phyloP scores from a whole-genome alignment of 2,329 filamentous ascomycete genomes.

The Teratosphaeriaceae sp. region DNA sequence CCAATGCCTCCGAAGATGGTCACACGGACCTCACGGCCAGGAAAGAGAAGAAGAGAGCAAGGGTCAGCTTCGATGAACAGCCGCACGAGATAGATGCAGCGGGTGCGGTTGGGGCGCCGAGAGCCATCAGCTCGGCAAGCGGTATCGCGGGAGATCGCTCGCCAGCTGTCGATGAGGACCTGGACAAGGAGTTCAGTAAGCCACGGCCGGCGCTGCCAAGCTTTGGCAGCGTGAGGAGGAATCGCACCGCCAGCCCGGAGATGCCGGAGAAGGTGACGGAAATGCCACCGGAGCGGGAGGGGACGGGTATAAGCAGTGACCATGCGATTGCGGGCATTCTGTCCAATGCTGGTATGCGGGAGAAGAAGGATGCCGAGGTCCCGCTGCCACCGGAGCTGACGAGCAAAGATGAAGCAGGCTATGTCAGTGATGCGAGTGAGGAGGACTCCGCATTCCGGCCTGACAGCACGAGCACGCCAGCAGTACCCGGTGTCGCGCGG shows the following conservation, averaged over 20 bases:
- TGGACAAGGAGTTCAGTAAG: slow-evolving; percentile 56
- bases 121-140: slow-evolving; percentile 29
- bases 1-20: slow-evolving; percentile 31
- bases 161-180: slow-evolving; percentile 45
- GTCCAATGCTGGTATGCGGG: slow-evolving; percentile 39
- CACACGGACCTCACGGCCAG: slow-evolving; percentile 26
- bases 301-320: slow-evolving; percentile 56
- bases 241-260: slow-evolving; percentile 33
- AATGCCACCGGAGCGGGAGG: slow-evolving; percentile 36
- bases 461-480: slow-evolving; percentile 9
- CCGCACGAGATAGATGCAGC: slow-evolving; percentile 30
- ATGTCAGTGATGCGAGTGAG: slow-evolving; percentile 50
- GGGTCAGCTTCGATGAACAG: slow-evolving; percentile 72
- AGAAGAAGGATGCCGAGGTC: slow-evolving; percentile 40
- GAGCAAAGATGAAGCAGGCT: slow-evolving; percentile 59
- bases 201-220: slow-evolving; percentile 67
- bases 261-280: slow-evolving; percentile 49
- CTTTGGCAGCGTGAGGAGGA: slow-evolving; percentile 59
- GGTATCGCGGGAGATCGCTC: slow-evolving; percentile 16
- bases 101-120: slow-evolving; percentile 39
- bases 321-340: slow-evolving; percentile 52
- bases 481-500: slow-evolving; percentile 6
- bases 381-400: slow-evolving; percentile 66
- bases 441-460: slow-evolving; percentile 12
- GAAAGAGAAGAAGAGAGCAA: slow-evolving; percentile 57